phyloP scores from a whole-genome alignment of 306 rosid genomes.

The Macrotyloma uniflorum region DNA sequence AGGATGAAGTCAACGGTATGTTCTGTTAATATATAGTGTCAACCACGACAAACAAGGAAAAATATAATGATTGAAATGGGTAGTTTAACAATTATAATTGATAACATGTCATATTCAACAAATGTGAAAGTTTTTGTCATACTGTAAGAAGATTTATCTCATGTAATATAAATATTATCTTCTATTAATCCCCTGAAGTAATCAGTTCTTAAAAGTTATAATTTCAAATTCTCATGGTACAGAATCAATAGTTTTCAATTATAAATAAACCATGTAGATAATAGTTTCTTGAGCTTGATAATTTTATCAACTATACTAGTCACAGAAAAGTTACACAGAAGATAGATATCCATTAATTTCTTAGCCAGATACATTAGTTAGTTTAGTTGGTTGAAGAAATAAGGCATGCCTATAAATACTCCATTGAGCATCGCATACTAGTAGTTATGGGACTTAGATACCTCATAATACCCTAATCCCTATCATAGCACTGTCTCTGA shows the following conservation, averaged over 20 bases:
- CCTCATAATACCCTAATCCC: too few relatives aligned
- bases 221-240: slow-evolving; percentile 27
- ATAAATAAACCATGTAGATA: not conserved
- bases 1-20: slow-evolving; percentile 40
- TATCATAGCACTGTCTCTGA: too few relatives aligned
- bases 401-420: not conserved
- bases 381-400: not conserved
- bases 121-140: not conserved
- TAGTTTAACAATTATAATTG: not conserved
- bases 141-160: slow-evolving; percentile 14
- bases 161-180: slow-evolving; percentile 1
- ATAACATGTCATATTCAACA: slow-evolving; percentile 23
- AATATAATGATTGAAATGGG: slow-evolving; percentile 13
- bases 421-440: too few relatives aligned
- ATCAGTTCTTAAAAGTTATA: not conserved
- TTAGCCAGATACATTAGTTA: not conserved
- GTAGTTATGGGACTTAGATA: too few relatives aligned
- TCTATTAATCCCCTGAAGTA: slow-evolving; percentile 11
- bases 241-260: not conserved
- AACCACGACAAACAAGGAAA: not conserved
- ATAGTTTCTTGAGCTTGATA: slow-evolving; percentile 5
- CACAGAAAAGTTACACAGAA: not conserved
- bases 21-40: not conserved
- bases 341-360: not conserved
- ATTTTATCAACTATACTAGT: not conserved